Conservation (phyloP, 23 red algal species). For the Agarophyton chilense region DNA sequence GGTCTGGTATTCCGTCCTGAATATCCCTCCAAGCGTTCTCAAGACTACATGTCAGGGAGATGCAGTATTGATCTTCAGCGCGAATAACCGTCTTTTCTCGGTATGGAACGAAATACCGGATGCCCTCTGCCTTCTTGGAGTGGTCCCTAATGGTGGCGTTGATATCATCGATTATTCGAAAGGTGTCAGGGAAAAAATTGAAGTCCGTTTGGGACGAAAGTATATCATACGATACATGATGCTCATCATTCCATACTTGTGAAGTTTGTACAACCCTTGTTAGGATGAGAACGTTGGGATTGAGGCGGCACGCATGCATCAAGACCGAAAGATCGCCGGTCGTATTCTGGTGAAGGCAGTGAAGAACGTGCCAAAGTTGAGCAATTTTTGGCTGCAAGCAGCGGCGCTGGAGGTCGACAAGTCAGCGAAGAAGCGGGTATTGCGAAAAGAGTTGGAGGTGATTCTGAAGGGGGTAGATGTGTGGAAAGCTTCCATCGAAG, state of each 20-base stretch:
- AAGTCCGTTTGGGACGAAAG: background rate
- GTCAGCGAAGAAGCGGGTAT: too few relatives aligned
- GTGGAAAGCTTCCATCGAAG: too few relatives aligned
- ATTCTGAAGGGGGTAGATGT: too few relatives aligned
- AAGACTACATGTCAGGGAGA: constrained; percentile 47
- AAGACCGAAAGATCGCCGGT: too few relatives aligned
- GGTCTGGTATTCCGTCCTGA: constrained; percentile 2
- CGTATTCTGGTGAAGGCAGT: too few relatives aligned
- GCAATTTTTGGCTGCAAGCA: too few relatives aligned
- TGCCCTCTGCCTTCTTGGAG: constrained; percentile 19
- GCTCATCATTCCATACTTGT: constrained; percentile 53
- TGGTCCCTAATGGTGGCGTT: background rate
- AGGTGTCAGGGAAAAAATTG: constrained; percentile 38
- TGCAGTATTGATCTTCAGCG: constrained; percentile 38
- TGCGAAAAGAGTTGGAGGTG: too few relatives aligned
- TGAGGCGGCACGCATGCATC: background rate
- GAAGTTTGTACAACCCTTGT: constrained; percentile 35
- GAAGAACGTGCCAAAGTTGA: too few relatives aligned
- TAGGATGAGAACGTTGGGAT: constrained; percentile 8
- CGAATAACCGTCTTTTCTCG: constrained; percentile 42
- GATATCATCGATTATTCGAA: constrained; percentile 49
- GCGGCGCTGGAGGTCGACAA: too few relatives aligned
- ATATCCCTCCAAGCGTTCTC: constrained; percentile 68
- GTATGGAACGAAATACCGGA: constrained; percentile 58
- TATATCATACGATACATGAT: constrained; percentile 41